Evolutionary conservation across 371 early-diverging fungal genomes (phyloP).

Genomic region (Syncephalis fuscata): DNA sequence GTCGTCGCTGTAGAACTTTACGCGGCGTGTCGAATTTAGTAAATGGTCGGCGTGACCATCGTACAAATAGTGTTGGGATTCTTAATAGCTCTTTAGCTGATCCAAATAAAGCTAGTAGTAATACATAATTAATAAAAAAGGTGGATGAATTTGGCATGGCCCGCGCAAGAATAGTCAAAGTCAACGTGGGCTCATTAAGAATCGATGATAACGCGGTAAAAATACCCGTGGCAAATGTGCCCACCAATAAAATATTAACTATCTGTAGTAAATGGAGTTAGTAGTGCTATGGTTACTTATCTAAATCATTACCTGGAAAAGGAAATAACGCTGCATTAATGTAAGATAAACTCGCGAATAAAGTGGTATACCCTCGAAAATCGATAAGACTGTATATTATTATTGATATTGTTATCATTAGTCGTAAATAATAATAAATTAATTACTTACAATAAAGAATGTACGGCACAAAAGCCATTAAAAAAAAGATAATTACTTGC

Average conservation of each 20-base stretch:
- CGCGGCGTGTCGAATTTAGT: neutral
- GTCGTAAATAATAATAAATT: constrained; percentile 14
- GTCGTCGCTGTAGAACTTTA: constrained; percentile 11
- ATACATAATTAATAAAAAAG: constrained; percentile 63
- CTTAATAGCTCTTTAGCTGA: constrained; percentile 51
- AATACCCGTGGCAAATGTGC: constrained; percentile 47
- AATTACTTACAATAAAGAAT: constrained; percentile 25
- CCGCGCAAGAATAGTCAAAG: constrained; percentile 20
- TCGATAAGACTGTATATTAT: constrained; percentile 34
- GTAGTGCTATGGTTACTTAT: too few relatives aligned
- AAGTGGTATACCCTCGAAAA: constrained; percentile 46
- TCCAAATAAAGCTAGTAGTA: constrained; percentile 47
- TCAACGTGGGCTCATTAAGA: constrained; percentile 16
- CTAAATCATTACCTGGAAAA: constrained; percentile 34
- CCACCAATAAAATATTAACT: constrained; percentile 60
- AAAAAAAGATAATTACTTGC: constrained; percentile 40
- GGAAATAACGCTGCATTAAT: constrained; percentile 42
- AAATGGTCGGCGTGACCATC: neutral
- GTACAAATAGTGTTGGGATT: constrained; percentile 23
- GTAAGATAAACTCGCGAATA: constrained; percentile 39
- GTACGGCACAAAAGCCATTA: constrained; percentile 57
- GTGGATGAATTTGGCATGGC: constrained; percentile 45
- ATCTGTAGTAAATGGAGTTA: too few relatives aligned
- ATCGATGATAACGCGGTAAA: constrained; percentile 22
- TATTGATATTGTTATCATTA: constrained; percentile 7